Conservation (phyloP, 2,329 filamentous ascomycete genomes). For the Alternaria gansuensis region DNA sequence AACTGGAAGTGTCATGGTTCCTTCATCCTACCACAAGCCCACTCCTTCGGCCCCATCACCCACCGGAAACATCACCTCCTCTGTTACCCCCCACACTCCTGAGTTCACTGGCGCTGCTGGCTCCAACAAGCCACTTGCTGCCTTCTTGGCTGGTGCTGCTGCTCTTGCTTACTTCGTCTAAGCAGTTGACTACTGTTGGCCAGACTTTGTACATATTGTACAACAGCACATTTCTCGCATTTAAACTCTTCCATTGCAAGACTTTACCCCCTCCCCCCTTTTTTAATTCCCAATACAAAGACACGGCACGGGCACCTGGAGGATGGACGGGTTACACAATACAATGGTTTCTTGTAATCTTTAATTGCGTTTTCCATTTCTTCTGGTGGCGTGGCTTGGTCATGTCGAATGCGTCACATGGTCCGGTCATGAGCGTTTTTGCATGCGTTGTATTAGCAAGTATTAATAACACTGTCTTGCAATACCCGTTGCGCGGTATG, state of each 20-base stretch:
- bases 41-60: conserved; percentile 14
- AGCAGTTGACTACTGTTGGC: not conserved
- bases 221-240: conserved; percentile 1
- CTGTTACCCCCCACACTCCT: conserved; percentile 21
- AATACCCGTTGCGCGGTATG: not conserved
- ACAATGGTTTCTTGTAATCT: not conserved
- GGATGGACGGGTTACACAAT: conserved; percentile 2
- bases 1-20: not conserved
- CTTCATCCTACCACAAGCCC: conserved; percentile 18
- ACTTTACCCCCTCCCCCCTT: not conserved
- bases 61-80: conserved; percentile 13
- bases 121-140: conserved; percentile 37
- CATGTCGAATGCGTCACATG: not conserved
- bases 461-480: not conserved
- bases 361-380: conserved; percentile 1
- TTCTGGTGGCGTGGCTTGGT: not conserved
- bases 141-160: conserved; percentile 36
- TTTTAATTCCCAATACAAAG: conserved; percentile 7
- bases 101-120: conserved; percentile 40
- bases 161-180: conserved; percentile 36
- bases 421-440: not conserved
- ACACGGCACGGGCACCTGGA: conserved; percentile 1
- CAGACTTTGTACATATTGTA: not conserved
- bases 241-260: conserved; percentile 11
- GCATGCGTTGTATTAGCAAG: not conserved